These are phyloP conservation scores for Pleurostoma richardsiae DNA, from an alignment of 2,329 filamentous ascomycete species.

Conservation along the genomic window DNA sequence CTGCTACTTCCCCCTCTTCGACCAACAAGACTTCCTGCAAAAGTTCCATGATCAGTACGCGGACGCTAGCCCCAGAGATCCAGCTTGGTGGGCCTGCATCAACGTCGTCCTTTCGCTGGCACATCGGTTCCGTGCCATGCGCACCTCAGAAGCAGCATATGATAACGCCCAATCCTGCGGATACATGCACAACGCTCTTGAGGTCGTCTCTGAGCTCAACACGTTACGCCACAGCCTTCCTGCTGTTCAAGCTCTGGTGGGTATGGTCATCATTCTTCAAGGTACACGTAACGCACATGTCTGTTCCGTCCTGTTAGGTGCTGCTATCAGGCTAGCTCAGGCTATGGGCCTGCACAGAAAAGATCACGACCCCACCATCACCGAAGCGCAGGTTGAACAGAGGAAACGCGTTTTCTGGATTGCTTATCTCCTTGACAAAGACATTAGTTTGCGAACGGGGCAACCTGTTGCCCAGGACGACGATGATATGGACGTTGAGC, in stretches of 20 bases:
- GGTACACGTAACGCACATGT: conserved; percentile 15
- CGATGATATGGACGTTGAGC: conserved; percentile 20
- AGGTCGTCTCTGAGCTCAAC: not conserved
- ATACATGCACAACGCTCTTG: not conserved
- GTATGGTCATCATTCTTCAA: conserved; percentile 15
- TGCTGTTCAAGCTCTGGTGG: conserved; percentile 17
- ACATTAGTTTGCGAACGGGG: conserved; percentile 29
- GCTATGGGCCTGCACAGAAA: conserved; percentile 13
- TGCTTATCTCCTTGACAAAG: conserved; percentile 32
- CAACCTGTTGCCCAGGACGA: conserved; percentile 32
- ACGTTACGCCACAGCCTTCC: not conserved
- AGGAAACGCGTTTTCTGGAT: conserved; percentile 34
- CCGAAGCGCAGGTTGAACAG: conserved; percentile 1
- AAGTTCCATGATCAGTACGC: conserved; percentile 54
- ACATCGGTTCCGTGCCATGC: conserved; percentile 7
- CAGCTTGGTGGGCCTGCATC: conserved; percentile 16
- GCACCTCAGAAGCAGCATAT: not conserved
- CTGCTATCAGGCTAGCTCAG: conserved; percentile 18
- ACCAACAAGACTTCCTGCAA: conserved; percentile 72
- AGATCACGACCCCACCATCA: conserved; percentile 6
- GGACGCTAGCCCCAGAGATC: conserved; percentile 6
- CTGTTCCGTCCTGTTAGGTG: conserved; percentile 10
- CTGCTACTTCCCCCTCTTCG: conserved; percentile 48
- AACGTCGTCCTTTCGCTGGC: conserved; percentile 17
- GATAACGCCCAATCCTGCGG: conserved; percentile 1